phyloP scores from a whole-genome alignment of 495 filamentous ascomycete genomes.

The Chaetomidium leptoderma region DNA sequence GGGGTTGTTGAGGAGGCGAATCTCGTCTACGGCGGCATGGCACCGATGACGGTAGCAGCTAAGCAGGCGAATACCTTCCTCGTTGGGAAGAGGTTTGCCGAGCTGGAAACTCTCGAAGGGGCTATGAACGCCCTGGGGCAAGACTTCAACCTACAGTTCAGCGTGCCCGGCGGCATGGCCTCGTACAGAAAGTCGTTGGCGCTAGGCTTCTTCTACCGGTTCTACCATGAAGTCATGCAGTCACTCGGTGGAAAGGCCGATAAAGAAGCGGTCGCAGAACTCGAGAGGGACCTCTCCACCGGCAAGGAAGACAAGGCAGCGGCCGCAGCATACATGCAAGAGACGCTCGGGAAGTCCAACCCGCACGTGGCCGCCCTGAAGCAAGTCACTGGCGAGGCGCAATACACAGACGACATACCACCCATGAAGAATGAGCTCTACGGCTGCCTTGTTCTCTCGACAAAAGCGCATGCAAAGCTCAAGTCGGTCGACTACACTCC shows the following conservation, averaged over 20 bases:
- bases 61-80: constrained; percentile 69
- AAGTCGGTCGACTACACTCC: constrained; percentile 66
- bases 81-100: constrained; percentile 70
- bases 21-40: constrained; percentile 88
- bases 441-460: constrained; percentile 81
- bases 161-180: constrained; percentile 93
- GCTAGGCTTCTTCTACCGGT: constrained; percentile 82
- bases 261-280: constrained; percentile 57
- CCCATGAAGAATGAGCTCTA: constrained; percentile 81
- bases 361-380: constrained; percentile 90
- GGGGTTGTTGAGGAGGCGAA: constrained; percentile 65
- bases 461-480: constrained; percentile 85
- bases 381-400: constrained; percentile 88
- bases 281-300: constrained; percentile 60
- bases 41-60: constrained; percentile 76
- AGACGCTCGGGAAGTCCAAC: constrained; percentile 72
- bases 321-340: constrained; percentile 62
- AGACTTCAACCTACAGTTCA: constrained; percentile 80
- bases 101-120: constrained; percentile 77
- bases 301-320: constrained; percentile 60
- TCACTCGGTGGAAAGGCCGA: constrained; percentile 51
- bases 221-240: constrained; percentile 65
- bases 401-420: constrained; percentile 95
- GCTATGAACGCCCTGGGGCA: constrained; percentile 79
- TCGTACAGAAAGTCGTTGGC: constrained; percentile 90